phyloP scores from a whole-genome alignment of 257 asterid genomes.

The Mitragyna speciosa region DNA sequence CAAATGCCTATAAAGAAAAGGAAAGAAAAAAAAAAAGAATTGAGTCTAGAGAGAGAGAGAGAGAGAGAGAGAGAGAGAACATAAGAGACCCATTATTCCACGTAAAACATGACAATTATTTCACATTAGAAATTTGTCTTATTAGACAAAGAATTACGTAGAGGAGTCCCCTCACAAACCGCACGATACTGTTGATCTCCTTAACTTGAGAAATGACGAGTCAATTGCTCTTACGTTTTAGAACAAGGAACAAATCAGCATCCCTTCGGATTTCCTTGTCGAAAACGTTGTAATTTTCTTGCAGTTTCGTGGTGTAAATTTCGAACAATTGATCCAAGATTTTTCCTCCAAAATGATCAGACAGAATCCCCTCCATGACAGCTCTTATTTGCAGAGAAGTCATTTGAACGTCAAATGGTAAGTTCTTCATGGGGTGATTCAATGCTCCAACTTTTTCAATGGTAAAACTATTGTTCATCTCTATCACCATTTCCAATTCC shows the following conservation, averaged over 20 bases:
- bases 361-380: slow-evolving; percentile 13
- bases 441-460: slow-evolving; percentile 13
- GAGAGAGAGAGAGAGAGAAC: no score
- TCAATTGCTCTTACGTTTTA: slow-evolving; percentile 10
- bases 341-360: slow-evolving; percentile 12
- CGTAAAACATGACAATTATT: no score
- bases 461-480: slow-evolving; percentile 10
- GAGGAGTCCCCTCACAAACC: neutral
- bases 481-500: slow-evolving; percentile 22
- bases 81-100: no score
- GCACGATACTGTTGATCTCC: neutral
- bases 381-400: slow-evolving; percentile 11
- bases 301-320: slow-evolving; percentile 17
- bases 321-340: slow-evolving; percentile 18
- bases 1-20: no score
- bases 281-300: slow-evolving; percentile 17
- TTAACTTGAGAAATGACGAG: neutral
- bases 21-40: no score
- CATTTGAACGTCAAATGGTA: slow-evolving; percentile 8
- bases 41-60: no score
- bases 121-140: no score
- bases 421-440: slow-evolving; percentile 18
- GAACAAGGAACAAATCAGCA: slow-evolving; percentile 13
- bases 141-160: neutral
- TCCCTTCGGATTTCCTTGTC: slow-evolving; percentile 16